Conservation (phyloP, 2,329 filamentous ascomycete species). For the Didymellaceae sp. region DNA sequence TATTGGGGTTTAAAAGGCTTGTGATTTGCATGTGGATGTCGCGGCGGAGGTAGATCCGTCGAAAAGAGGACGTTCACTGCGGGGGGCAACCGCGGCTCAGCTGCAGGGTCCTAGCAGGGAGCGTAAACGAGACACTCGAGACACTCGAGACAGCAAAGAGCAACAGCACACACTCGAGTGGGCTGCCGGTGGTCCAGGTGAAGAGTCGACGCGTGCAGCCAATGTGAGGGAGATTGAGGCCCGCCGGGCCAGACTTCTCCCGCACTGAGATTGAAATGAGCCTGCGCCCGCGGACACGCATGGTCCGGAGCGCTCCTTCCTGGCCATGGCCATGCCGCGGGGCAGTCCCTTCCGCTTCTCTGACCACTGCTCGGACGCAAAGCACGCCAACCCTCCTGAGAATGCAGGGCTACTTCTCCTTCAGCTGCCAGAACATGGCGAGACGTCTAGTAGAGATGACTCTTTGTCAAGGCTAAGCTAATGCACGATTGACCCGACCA, state of each 20-base stretch:
- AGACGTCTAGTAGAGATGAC: conserved; percentile 9
- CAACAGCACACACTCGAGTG: conserved; percentile 12
- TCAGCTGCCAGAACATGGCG: conserved; percentile 12
- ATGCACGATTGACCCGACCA: conserved; percentile 14
- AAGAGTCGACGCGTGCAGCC: conserved; percentile 4
- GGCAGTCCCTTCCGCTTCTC: conserved; percentile 5
- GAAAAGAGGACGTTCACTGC: conserved; percentile 21
- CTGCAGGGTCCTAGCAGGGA: conserved; percentile 31
- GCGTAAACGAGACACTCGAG: conserved; percentile 13
- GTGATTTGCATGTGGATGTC: conserved; percentile 11
- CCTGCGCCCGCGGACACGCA: no score
- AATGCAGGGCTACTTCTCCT: not conserved
- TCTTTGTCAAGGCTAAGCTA: conserved; percentile 18
- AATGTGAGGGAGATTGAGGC: conserved; percentile 1
- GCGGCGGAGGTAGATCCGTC: conserved; percentile 25
- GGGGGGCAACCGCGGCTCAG: conserved; percentile 22
- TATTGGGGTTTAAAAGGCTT: conserved; percentile 11
- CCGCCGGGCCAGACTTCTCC: conserved; percentile 6
- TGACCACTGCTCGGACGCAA: not conserved
- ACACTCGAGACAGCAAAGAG: conserved; percentile 12
- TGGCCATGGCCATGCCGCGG: conserved; percentile 7
- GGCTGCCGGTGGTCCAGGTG: conserved; percentile 12
- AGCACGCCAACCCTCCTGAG: not conserved
- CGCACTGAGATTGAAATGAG: not conserved
- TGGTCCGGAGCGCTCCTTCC: conserved; percentile 15